Base-by-base conservation (phyloP, 2,329 filamentous ascomycete species). In the Hypoxylon sp. region DNA sequence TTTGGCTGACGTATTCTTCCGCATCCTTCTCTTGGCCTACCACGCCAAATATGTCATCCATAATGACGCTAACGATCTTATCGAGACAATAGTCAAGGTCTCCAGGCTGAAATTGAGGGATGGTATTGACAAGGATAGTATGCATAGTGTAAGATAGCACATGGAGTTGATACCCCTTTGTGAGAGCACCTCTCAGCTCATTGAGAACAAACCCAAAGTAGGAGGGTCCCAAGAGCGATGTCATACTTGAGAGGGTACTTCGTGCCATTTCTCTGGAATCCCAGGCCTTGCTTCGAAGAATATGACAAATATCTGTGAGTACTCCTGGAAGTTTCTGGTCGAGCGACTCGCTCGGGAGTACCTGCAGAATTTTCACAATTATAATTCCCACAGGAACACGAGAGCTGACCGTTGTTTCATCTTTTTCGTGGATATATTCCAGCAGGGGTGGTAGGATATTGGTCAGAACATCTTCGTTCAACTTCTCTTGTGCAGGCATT, bases 11-110 rank as follows among this genome's bases (percentile, higher is more conserved):
- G 77, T 99, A 99, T 55, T 94, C 96, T 72, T 97, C 93, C 0
- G 95, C 95, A 73, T 99, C 96, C 79, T 99, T 99, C 75, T 99
- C 95, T 79, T 97, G 92, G 1, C 96, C 96, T 32, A 91, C 91
- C 4, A 89, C 88, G 28, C 96, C 96, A 75, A 99, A 99, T 11
- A 96, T 96, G 75, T 99, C 96, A 74, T 99, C 96, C 92, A 99
- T 96, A 68, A 98, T 90, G 44, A 99, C 88, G 1, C 88, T 85
- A 46, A 96, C 89, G 44, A 98, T 89, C 9, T 91, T 85, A 2
- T 86, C 81, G 7, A 97, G 82, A 74, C 94, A 97, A 75, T 97
- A 94, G 74, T 99, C 93, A 28, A 99, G 82, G 71, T 95, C 93
- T 22, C 96, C 96, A 16, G 93, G 89, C 40, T 88, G 83, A 72